These are phyloP conservation scores for Pseudotsuga menziesii DNA, from an alignment of 75 land plant species.

Conservation along the genomic window DNA sequence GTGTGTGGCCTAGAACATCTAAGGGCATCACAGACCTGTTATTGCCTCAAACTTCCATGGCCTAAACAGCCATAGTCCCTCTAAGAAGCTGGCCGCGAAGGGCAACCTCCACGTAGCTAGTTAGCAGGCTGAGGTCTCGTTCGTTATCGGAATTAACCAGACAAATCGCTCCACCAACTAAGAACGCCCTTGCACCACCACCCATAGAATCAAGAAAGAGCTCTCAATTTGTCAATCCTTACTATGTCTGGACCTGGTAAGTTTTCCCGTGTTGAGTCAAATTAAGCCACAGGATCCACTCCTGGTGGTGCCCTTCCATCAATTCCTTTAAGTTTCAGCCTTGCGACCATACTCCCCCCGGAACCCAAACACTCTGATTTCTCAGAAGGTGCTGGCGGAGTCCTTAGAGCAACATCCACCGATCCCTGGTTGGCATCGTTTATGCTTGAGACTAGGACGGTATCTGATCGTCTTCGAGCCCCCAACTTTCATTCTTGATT, in stretches of 20 bases:
- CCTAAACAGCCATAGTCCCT: constrained; percentile 66
- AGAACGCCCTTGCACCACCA: constrained; percentile 53
- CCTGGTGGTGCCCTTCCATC: too few species aligned
- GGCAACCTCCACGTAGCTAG: constrained; percentile 51
- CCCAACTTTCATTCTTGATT: too few species aligned
- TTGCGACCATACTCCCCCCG: too few species aligned
- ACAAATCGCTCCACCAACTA: constrained; percentile 85
- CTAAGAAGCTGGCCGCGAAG: constrained; percentile 46
- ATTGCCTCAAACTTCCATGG: constrained; percentile 81
- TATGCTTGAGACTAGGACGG: too few species aligned
- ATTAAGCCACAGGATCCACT: constrained; percentile 42
- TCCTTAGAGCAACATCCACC: too few species aligned
- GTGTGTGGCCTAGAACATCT: constrained; percentile 88
- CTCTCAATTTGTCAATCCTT: constrained; percentile 49
- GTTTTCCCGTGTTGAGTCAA: constrained; percentile 50
- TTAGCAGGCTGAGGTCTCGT: constrained; percentile 95
- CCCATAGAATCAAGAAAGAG: constrained; percentile 59
- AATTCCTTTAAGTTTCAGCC: too few species aligned
- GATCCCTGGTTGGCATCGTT: too few species aligned
- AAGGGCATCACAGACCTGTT: constrained; percentile 90
- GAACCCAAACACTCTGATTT: too few species aligned
- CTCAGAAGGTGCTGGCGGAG: too few species aligned
- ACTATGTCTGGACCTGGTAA: constrained; percentile 49
- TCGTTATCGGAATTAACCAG: constrained; percentile 91
- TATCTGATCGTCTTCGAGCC: too few species aligned